Base-by-base conservation (phyloP, 495 filamentous ascomycete species). In the Aspergillus nanangensis region DNA sequence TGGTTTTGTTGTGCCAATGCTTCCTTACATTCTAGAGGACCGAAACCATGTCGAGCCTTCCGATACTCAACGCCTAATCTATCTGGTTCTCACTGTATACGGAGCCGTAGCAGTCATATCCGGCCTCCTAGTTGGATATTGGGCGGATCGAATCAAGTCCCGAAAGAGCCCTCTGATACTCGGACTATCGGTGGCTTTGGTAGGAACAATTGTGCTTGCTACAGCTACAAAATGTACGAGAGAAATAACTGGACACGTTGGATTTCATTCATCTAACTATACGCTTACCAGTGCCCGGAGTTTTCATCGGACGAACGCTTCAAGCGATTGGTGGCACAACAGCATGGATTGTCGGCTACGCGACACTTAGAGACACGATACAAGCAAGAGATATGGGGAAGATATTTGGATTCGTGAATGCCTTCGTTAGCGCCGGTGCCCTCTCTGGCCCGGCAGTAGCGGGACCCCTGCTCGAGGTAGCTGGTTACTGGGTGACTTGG, bases 401-500 rank as follows among this genome's bases (percentile, higher is more conserved):
- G 44, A 60, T 58, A 15, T 44, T 55, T 8, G 55, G 48, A 1
- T 22, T 56, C n/a, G 41, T 43, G n/a, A 54, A 43, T 1, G 43
- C 42, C 3, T 18, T 60, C 2, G 47, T 47, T 8, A 45, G 51
- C 17, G 57, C 46, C 7, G 62, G 62, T 0, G 54, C 55, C 9
- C 47, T 44, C 3, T 38, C 50, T 1, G 61, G 63, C 1, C 63
- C 63, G 0, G 48, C 60, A 1, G 32, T 63, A 2, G 43, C 55
- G 0, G 61, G 61, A 0, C 15, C 56, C n/a, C 31, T 63, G 2
- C 57, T 65, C 9, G 47, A 42, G 19, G 27, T 56, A 2, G 59
- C 50, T 8, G 61, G 61, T 0, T 67, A 67, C 27, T 67, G 63
- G 63, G 20, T 32, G 2, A 55, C 63, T 0, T 67, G 63, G 63